These are phyloP conservation scores for Xylariaceae sp. DNA, from an alignment of 2,329 filamentous ascomycete species.

Conservation along the genomic window DNA sequence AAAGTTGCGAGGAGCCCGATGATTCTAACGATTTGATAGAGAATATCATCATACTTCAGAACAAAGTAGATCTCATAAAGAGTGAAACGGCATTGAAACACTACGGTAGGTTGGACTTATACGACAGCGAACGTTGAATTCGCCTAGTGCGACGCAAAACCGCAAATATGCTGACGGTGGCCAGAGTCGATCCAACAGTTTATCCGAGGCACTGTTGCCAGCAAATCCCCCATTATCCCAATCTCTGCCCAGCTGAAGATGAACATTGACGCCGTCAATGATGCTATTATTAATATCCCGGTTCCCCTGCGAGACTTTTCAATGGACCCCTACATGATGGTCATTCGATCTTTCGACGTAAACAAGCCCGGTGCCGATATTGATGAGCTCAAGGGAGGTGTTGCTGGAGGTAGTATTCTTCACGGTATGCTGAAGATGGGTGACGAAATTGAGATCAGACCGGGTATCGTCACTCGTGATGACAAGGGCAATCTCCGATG, in stretches of 20 bases:
- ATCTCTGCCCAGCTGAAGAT: constrained; percentile 98
- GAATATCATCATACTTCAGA: constrained; percentile 99
- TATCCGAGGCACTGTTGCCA: constrained; percentile 93
- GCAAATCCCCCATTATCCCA: constrained; percentile 90
- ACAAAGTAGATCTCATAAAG: constrained; percentile 98
- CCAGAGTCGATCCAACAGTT: constrained; percentile 91
- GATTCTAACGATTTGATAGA: constrained; percentile 42
- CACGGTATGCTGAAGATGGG: constrained; percentile 95
- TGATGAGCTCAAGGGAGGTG: constrained; percentile 96
- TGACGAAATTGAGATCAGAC: constrained; percentile 97
- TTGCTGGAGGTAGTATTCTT: constrained; percentile 93
- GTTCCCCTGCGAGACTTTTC: constrained; percentile 88
- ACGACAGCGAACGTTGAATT: background rate
- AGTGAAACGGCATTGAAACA: constrained; percentile 91
- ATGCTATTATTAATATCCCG: constrained; percentile 92
- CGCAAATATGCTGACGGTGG: constrained; percentile 4
- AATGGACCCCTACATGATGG: constrained; percentile 93
- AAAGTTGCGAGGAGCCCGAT: background rate
- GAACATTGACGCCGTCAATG: constrained; percentile 98
- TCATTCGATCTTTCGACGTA: constrained; percentile 98
- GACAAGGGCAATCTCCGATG: constrained; percentile 91
- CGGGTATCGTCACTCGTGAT: constrained; percentile 96
- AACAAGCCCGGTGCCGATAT: constrained; percentile 99
- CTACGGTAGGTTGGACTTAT: constrained; percentile 46
- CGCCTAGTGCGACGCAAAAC: background rate